Conservation (phyloP, 2,329 filamentous ascomycete genomes). For the Ilyonectria robusta region DNA sequence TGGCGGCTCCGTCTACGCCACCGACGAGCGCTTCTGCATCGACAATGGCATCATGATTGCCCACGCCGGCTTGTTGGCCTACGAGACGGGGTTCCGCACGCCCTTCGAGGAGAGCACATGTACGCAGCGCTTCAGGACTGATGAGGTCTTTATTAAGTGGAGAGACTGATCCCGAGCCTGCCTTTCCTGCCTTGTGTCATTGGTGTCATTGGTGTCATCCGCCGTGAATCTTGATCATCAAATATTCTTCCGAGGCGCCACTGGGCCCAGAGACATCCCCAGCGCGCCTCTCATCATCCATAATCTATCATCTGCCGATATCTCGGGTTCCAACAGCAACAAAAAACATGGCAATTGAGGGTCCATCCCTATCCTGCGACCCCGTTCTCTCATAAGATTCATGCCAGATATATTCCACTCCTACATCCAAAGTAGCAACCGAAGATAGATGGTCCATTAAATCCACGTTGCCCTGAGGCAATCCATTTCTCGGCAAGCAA, state of each 20-base stretch:
- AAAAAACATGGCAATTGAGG: slow-evolving; percentile 1
- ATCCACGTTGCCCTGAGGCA: slow-evolving; percentile 12
- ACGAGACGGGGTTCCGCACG: slow-evolving; percentile 84
- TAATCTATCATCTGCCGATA: slow-evolving; percentile 13
- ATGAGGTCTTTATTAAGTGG: slow-evolving; percentile 86
- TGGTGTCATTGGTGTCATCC: slow-evolving; percentile 14
- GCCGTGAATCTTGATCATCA: slow-evolving; percentile 13
- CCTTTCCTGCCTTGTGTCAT: slow-evolving; percentile 17
- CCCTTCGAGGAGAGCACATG: slow-evolving; percentile 85
- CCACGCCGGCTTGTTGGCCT: slow-evolving; percentile 91
- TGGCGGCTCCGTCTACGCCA: slow-evolving; percentile 92
- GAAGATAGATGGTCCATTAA: slow-evolving; percentile 10
- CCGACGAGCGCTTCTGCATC: slow-evolving; percentile 97
- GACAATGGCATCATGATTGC: slow-evolving; percentile 99
- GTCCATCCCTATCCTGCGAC: neutral
- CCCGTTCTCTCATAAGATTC: neutral
- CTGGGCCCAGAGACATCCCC: neutral
- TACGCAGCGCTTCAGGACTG: slow-evolving; percentile 86
- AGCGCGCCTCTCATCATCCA: neutral
- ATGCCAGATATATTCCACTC: slow-evolving; percentile 4
- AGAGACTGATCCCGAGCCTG: slow-evolving; percentile 65
- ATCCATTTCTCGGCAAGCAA: slow-evolving; percentile 1
- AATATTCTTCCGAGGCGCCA: no score
- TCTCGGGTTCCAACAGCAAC: slow-evolving; percentile 1
- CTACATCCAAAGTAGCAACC: slow-evolving; percentile 6